phyloP scores from a whole-genome alignment of 345 rosid genomes.

The Arabidopsis suecica region DNA sequence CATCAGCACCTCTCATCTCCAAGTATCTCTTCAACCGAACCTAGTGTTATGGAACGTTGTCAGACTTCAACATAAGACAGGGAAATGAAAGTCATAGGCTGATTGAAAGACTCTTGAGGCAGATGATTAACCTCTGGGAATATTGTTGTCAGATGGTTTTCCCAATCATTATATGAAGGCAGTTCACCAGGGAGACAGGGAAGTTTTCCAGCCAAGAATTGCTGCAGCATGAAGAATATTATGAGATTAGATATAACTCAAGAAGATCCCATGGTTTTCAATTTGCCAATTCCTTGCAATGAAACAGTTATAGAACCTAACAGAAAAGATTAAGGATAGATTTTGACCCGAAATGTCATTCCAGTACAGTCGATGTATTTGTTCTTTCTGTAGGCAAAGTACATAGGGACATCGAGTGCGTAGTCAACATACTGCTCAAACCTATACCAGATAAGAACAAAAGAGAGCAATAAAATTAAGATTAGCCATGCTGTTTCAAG shows the following conservation, averaged over 20 bases:
- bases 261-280: constrained; percentile 4
- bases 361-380: constrained; percentile 93
- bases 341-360: constrained; percentile 89
- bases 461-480: background rate
- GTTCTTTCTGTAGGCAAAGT: constrained; percentile 86
- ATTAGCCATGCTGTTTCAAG: constrained; percentile 10
- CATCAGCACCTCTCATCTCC: constrained; percentile 99
- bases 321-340: constrained; percentile 54
- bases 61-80: constrained; percentile 23
- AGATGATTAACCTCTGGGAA: constrained; percentile 84
- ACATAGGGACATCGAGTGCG: constrained; percentile 99
- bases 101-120: background rate
- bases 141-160: constrained; percentile 93
- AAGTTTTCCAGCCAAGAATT: constrained; percentile 95
- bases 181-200: constrained; percentile 90
- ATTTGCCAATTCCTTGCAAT: background rate
- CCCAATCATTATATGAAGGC: constrained; percentile 96
- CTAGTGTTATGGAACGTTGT: constrained; percentile 45
- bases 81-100: constrained; percentile 24
- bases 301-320: background rate
- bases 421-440: constrained; percentile 99
- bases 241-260: constrained; percentile 1
- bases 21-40: constrained; percentile 95
- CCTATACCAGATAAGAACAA: constrained; percentile 52
- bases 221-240: constrained; percentile 55